Percentiles rank a stretch among this genome's conserved stretches.
Evolutionary conservation across 805 yeast species (phyloP).

Genomic region (Nakazawaea pomicola): DNA sequence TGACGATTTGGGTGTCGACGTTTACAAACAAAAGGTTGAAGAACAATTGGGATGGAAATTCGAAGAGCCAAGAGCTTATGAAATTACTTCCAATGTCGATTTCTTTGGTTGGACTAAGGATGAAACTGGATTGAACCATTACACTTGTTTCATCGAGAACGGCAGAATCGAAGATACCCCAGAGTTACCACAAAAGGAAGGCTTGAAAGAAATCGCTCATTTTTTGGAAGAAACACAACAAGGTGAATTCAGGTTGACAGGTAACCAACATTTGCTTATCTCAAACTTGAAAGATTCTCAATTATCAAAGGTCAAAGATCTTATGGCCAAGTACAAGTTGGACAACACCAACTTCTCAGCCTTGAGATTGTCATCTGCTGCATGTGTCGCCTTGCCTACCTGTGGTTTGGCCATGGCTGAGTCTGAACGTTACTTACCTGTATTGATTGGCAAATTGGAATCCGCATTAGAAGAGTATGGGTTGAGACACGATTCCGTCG

Average conservation of each 20-base stretch:
- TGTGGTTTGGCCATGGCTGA: constrained; percentile 99
- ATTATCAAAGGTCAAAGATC: constrained; percentile 52
- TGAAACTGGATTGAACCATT: constrained; percentile 79
- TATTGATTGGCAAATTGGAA: constrained; percentile 75
- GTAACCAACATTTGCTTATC: constrained; percentile 87
- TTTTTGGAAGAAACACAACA: constrained; percentile 52
- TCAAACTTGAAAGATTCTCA: constrained; percentile 70
- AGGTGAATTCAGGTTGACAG: constrained; percentile 90
- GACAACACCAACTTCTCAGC: constrained; percentile 83
- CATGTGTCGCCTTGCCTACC: constrained; percentile 97
- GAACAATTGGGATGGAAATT: constrained; percentile 75
- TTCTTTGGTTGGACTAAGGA: constrained; percentile 92
- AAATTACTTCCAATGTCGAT: constrained; percentile 83
- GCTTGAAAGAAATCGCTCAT: constrained; percentile 74
- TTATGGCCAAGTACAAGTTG: constrained; percentile 69
- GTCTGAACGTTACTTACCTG: constrained; percentile 89
- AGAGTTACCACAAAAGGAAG: constrained; percentile 85
- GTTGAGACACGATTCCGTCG: constrained; percentile 87
- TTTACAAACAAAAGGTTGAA: constrained; percentile 75
- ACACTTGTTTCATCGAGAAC: constrained; percentile 90
- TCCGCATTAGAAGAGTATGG: constrained; percentile 87
- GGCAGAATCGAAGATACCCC: constrained; percentile 94
- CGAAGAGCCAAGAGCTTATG: constrained; percentile 63
- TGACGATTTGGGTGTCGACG: constrained; percentile 89
- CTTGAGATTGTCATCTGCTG: constrained; percentile 84